Percentiles rank a stretch among this genome's conserved stretches.
Conservation (phyloP, 768 basidiomycete genomes). For the Panellus pusillus region DNA sequence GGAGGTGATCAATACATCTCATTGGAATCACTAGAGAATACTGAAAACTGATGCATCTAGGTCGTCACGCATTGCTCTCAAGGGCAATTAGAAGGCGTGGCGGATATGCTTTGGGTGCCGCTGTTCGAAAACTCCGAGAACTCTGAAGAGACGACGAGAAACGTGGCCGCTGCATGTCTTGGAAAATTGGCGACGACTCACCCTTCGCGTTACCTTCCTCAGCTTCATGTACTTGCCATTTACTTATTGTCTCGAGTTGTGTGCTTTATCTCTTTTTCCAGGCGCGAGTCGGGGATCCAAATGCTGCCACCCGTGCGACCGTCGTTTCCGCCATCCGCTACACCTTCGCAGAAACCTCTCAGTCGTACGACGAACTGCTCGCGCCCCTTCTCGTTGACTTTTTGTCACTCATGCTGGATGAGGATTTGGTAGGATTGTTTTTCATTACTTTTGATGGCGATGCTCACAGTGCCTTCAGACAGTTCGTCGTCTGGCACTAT, state of each 20-base stretch:
- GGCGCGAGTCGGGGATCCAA: slow-evolving; percentile 68
- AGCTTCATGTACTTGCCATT: slow-evolving; percentile 70
- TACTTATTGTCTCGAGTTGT: background rate
- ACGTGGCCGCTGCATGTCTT: slow-evolving; percentile 94
- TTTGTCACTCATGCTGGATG: slow-evolving; percentile 85
- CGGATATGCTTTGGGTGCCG: slow-evolving; percentile 89
- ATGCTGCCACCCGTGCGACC: slow-evolving; percentile 76
- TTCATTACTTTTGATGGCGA: background rate
- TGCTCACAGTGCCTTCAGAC: slow-evolving; percentile 46
- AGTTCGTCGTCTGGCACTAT: slow-evolving; percentile 87
- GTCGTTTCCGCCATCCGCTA: slow-evolving; percentile 94
- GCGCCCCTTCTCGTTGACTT: slow-evolving; percentile 89
- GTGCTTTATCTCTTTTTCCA: slow-evolving; percentile 23
- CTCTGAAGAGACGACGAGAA: slow-evolving; percentile 88
- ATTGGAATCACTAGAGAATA: background rate
- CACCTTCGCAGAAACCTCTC: slow-evolving; percentile 84
- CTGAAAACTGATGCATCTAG: slow-evolving; percentile 34
- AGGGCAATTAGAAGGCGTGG: slow-evolving; percentile 80
- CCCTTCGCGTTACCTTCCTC: slow-evolving; percentile 87
- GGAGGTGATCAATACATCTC: slow-evolving; percentile 51
- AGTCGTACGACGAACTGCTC: slow-evolving; percentile 87
- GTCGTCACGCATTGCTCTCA: slow-evolving; percentile 91
- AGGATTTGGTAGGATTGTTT: slow-evolving; percentile 68
- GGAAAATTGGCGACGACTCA: slow-evolving; percentile 94
- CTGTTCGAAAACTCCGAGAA: slow-evolving; percentile 90